Evolutionary conservation across 768 basidiomycete genomes (phyloP).

Genomic region (Boletus tomentosulus): DNA sequence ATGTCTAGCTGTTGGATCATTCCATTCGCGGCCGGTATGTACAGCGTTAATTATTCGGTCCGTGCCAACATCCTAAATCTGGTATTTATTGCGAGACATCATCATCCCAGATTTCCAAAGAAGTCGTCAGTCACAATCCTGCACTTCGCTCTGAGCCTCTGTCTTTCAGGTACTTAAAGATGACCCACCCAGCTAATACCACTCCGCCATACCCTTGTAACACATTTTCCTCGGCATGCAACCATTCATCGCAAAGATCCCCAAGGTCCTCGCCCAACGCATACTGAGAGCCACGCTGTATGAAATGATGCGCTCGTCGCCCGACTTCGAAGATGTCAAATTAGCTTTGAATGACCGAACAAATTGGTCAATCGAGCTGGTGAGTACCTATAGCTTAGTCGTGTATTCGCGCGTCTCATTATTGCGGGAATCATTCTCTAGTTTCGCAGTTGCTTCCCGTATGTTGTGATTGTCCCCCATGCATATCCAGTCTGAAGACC

Average conservation of each 20-base stretch:
- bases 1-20: no score
- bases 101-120: no score
- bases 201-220: no score
- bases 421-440: background rate
- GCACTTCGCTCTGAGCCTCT: no score
- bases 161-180: no score
- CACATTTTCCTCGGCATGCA: constrained; percentile 14
- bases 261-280: background rate
- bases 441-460: constrained; percentile 11
- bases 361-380: constrained; percentile 22
- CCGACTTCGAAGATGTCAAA: constrained; percentile 22
- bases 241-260: background rate
- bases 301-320: constrained; percentile 13
- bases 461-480: background rate
- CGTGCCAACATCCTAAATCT: no score
- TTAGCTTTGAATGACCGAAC: constrained; percentile 11
- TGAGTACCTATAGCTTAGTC: background rate
- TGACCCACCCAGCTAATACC: no score
- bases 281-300: constrained; percentile 15
- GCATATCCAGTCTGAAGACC: background rate
- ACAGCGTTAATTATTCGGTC: no score
- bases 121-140: no score
- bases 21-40: no score
- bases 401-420: background rate
- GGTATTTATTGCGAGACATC: no score